Conservation (phyloP, 345 rosid genomes). For the Clarkia xantiana region DNA sequence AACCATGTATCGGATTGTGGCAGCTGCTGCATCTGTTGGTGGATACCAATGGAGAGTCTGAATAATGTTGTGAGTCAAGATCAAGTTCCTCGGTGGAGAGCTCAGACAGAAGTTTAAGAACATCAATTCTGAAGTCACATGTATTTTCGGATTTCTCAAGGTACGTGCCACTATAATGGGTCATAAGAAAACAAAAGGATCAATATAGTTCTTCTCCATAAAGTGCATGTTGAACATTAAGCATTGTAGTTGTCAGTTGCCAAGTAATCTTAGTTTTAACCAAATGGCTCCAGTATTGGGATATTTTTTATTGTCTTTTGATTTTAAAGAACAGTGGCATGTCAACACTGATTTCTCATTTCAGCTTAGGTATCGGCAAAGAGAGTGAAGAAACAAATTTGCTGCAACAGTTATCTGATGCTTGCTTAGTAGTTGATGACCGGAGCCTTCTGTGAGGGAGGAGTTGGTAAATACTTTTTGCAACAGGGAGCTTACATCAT, state of each 20-base stretch:
- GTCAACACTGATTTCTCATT: slow-evolving; percentile 14
- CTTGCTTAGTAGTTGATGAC: slow-evolving; percentile 91
- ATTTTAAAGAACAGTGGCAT: background rate
- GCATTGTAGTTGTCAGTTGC: no score
- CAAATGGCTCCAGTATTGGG: background rate
- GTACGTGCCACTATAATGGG: slow-evolving; percentile 18
- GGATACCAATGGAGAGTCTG: slow-evolving; percentile 45
- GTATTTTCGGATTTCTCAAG: slow-evolving; percentile 94
- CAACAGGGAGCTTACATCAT: slow-evolving; percentile 93
- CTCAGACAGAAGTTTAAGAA: slow-evolving; percentile 88
- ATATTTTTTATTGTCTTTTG: background rate
- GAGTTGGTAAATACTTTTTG: slow-evolving; percentile 97
- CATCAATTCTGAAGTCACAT: slow-evolving; percentile 89
- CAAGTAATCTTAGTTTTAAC: no score
- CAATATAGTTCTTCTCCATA: no score
- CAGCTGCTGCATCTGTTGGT: slow-evolving; percentile 43
- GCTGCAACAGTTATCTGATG: slow-evolving; percentile 83
- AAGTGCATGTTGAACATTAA: no score
- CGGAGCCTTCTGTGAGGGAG: slow-evolving; percentile 98
- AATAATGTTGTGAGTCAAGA: slow-evolving; percentile 77
- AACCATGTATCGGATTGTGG: slow-evolving; percentile 54
- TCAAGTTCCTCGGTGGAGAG: slow-evolving; percentile 94
- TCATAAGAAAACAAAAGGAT: background rate
- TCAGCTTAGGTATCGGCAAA: slow-evolving; percentile 98
- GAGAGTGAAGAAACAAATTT: slow-evolving; percentile 80